Percentiles rank a stretch among this genome's conserved stretches.
Conservation (phyloP, 768 basidiomycete genomes). For the Tylopilus cervinicoccineus region DNA sequence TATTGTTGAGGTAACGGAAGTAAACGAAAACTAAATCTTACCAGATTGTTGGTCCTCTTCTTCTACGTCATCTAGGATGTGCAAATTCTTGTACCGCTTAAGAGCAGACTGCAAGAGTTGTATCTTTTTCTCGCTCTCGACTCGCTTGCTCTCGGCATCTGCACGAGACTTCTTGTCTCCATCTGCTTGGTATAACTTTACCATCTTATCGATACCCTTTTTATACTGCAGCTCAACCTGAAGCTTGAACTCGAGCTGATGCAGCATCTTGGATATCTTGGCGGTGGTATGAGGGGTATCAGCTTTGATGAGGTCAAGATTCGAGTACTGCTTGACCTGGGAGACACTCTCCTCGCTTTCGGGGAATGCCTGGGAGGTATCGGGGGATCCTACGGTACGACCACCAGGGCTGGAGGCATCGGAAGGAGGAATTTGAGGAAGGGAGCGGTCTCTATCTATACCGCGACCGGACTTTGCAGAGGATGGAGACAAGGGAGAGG, state of each 20-base stretch:
- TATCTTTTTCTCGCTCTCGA: conserved; percentile 96
- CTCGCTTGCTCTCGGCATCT: conserved; percentile 89
- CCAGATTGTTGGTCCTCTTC: conserved; percentile 76
- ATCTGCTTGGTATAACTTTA: conserved; percentile 91
- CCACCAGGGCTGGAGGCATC: conserved; percentile 33
- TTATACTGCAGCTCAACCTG: conserved; percentile 98
- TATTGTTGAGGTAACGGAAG: not conserved
- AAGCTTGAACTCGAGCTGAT: conserved; percentile 98
- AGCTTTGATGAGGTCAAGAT: conserved; percentile 93
- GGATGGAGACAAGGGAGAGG: conserved; percentile 30
- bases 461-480: conserved; percentile 17
- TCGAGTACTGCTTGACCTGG: conserved; percentile 67
- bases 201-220: conserved; percentile 99
- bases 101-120: conserved; percentile 88
- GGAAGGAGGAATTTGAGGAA: conserved; percentile 50
- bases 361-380: conserved; percentile 38
- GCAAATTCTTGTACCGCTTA: conserved; percentile 93
- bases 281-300: conserved; percentile 95
- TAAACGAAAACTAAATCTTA: conserved; percentile 26
- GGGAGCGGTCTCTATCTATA: conserved; percentile 30
- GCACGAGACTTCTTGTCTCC: conserved; percentile 94
- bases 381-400: conserved; percentile 34
- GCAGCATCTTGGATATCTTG: conserved; percentile 96
- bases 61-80: conserved; percentile 85
- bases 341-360: conserved; percentile 39